Conservation (phyloP, 345 rosid genomes). For the Moricandia arvensis region DNA sequence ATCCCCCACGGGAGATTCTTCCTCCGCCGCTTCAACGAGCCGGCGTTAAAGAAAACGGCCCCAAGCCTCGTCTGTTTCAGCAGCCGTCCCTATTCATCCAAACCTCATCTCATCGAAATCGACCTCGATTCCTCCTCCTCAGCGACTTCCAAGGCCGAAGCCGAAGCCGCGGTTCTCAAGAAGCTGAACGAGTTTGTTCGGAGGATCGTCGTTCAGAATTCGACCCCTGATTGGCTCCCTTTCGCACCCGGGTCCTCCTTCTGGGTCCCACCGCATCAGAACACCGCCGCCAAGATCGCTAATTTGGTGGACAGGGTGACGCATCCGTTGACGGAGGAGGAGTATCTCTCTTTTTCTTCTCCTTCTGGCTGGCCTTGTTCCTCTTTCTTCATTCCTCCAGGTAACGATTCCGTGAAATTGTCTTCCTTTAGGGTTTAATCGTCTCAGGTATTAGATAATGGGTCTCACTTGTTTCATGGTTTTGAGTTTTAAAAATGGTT, state of each 20-base stretch:
- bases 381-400: slow-evolving; percentile 36
- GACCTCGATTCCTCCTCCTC: slow-evolving; percentile 30
- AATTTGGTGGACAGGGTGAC: slow-evolving; percentile 32
- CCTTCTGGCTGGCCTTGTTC: slow-evolving; percentile 50
- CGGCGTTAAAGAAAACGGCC: background rate
- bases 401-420: slow-evolving; percentile 1
- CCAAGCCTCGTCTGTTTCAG: slow-evolving; percentile 19
- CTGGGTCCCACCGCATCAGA: slow-evolving; percentile 46
- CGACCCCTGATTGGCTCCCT: slow-evolving; percentile 55
- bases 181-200: slow-evolving; percentile 45
- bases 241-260: slow-evolving; percentile 52
- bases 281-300: slow-evolving; percentile 22
- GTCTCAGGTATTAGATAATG: background rate
- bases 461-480: background rate
- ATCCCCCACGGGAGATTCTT: slow-evolving; percentile 28
- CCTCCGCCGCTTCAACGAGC: slow-evolving; percentile 9
- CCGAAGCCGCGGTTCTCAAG: slow-evolving; percentile 31
- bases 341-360: slow-evolving; percentile 36
- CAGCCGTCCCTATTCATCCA: slow-evolving; percentile 21
- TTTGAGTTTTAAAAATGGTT: background rate
- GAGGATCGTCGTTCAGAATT: slow-evolving; percentile 40
- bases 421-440: background rate
- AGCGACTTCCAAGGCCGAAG: slow-evolving; percentile 20
- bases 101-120: slow-evolving; percentile 32
- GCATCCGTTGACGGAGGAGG: slow-evolving; percentile 40